Base-by-base conservation (phyloP, 495 filamentous ascomycete genomes). In the Penicillium verhagenii region DNA sequence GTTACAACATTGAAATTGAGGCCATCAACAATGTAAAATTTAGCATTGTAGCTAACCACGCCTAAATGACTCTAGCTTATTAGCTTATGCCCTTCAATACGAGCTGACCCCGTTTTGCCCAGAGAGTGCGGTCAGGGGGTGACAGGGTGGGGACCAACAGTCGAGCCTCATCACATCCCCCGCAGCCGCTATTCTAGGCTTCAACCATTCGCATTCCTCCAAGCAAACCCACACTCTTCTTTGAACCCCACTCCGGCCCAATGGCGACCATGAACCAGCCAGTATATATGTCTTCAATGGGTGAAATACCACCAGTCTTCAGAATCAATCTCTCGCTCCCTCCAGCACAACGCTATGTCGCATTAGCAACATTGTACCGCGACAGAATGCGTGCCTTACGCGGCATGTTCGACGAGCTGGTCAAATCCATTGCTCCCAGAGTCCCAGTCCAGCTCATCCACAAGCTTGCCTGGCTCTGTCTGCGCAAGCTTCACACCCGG, bases 281-380 rank as follows among this genome's bases (percentile, higher is more conserved):
- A 2, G 11, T 3, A 11, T 13, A 42, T 6, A 18, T 47, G 11
- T 24, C 29, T 13, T n/a, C 25, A 20, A 13, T 35, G 11, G 61
- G 58, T 5, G 39, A 61, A 8, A 24, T 37, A 7, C 63, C 66
- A 24, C 77, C 79, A 10, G 55, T 58, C 38, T 82, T 80, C 67
- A 75, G 52, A 31, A 83, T 88, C 57, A 75, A 88, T 56, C 75
- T 88, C 11, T 82, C 81, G 0, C 74, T 79, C 9, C 76, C 83
- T 5, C 85, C 85, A 23, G 39, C 58, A 14, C 66, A 81, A 47
- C 75, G 84, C 23, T 87, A 87, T 64, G 63, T 75, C 44, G 56
- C 73, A 14, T 54, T 86, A 1, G 77, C 76, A 16, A 58, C 31
- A 5, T 65, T 72, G 14, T 80, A 83, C 59, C 70, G 70, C 28